Percentiles rank a stretch among this genome's conserved stretches.
phyloP scores from a whole-genome alignment of 345 rosid genomes.

The Brassica cretica region DNA sequence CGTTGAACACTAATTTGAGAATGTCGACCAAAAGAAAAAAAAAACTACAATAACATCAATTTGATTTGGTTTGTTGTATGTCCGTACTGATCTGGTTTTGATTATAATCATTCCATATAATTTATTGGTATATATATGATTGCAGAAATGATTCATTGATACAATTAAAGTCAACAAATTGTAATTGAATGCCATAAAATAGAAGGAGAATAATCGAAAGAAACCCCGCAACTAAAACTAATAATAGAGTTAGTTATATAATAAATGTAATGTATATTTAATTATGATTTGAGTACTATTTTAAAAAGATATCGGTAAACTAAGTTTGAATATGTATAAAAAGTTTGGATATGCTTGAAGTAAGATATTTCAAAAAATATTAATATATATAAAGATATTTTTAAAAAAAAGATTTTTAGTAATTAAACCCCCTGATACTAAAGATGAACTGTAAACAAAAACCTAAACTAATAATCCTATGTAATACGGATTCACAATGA shows the following conservation, averaged over 20 bases:
- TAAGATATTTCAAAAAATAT: background rate
- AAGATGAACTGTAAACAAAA: too few relatives aligned
- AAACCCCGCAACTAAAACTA: constrained; percentile 14
- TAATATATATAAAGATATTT: too few relatives aligned
- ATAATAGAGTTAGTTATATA: constrained; percentile 28
- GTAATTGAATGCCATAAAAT: background rate
- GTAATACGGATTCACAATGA: too few relatives aligned
- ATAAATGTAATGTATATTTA: constrained; percentile 20
- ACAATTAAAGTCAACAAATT: constrained; percentile 21
- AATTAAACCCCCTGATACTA: too few relatives aligned
- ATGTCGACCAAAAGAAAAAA: background rate
- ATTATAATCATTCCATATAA: constrained; percentile 10
- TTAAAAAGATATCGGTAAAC: background rate
- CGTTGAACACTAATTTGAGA: background rate
- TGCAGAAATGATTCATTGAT: background rate
- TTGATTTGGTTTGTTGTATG: background rate
- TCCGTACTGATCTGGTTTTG: constrained; percentile 19
- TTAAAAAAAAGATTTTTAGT: too few relatives aligned
- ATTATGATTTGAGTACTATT: background rate
- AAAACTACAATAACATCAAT: background rate
- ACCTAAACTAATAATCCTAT: too few relatives aligned
- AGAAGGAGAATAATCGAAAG: constrained; percentile 22
- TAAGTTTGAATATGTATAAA: background rate
- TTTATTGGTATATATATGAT: constrained; percentile 13
- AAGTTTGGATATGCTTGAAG: constrained; percentile 19